phyloP scores from a whole-genome alignment of 345 rosid genomes.

The Lepidium africanum region DNA sequence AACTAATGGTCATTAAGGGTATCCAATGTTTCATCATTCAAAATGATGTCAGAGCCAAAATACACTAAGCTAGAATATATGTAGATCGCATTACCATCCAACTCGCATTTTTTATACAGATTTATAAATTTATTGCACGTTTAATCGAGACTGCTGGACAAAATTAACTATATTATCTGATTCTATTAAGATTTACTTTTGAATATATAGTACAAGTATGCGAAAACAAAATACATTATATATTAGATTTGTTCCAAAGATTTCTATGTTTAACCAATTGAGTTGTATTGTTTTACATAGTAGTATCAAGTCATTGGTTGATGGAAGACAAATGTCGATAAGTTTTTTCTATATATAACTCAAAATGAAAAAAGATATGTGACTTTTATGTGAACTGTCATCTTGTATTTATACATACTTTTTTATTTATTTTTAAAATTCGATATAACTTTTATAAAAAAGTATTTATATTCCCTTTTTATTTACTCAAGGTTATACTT shows the following conservation, averaged over 20 bases:
- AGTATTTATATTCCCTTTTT: background rate
- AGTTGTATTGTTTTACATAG: background rate
- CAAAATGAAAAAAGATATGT: background rate
- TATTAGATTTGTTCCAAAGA: background rate
- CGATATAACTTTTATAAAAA: no score
- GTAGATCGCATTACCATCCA: conserved; percentile 31
- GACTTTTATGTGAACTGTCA: background rate
- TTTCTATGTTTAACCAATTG: background rate
- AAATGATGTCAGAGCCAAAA: conserved; percentile 20
- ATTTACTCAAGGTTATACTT: background rate
- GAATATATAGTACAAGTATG: conserved; percentile 9
- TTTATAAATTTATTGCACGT: conserved; percentile 16
- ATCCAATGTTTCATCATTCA: conserved; percentile 25
- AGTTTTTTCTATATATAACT: background rate
- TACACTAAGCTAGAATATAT: conserved; percentile 23
- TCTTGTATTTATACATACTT: background rate
- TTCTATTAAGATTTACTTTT: background rate
- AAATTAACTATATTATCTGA: background rate
- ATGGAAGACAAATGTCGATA: background rate
- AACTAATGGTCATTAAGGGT: conserved; percentile 1
- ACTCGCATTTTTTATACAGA: conserved; percentile 13
- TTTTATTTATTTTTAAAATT: no score
- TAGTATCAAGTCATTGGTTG: background rate
- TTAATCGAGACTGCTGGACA: background rate
- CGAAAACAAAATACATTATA: conserved; percentile 1